These are phyloP conservation scores for Leptographium radiaticola DNA, from an alignment of 2,329 filamentous ascomycete genomes.

Conservation along the genomic window DNA sequence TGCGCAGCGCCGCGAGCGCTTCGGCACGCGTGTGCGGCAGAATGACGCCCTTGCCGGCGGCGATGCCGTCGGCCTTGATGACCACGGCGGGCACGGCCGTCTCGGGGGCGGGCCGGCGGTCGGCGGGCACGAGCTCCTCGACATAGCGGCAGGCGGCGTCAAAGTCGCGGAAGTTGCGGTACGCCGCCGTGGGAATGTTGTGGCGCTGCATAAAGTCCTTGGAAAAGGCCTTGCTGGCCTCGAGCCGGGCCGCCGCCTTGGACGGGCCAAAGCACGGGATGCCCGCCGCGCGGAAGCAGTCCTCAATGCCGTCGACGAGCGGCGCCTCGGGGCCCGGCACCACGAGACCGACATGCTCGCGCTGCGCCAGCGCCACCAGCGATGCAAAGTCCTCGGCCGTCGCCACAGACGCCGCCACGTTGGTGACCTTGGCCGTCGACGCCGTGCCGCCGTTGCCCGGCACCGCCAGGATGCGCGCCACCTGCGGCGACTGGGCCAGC, in stretches of 20 bases:
- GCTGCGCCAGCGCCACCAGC: conserved; percentile 62
- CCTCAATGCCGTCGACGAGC: conserved; percentile 82
- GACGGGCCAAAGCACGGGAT: conserved; percentile 80
- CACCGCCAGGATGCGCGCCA: conserved; percentile 59
- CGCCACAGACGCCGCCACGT: conserved; percentile 50
- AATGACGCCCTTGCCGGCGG: conserved; percentile 91
- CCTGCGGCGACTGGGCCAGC: conserved; percentile 65
- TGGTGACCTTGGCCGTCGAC: conserved; percentile 55
- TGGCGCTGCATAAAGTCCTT: conserved; percentile 96
- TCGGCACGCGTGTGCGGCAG: conserved; percentile 73
- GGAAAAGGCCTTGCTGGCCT: conserved; percentile 92
- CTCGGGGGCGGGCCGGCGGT: conserved; percentile 18
- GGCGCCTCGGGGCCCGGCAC: conserved; percentile 87
- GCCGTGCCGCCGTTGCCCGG: conserved; percentile 84
- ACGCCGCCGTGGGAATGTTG: conserved; percentile 79
- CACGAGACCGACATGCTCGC: conserved; percentile 65
- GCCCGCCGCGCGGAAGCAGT: conserved; percentile 60
- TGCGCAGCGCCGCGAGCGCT: conserved; percentile 65
- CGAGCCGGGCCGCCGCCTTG: conserved; percentile 73
- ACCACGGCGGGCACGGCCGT: conserved; percentile 61
- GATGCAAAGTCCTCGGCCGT: conserved; percentile 59
- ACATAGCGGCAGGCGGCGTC: conserved; percentile 62
- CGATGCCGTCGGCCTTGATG: conserved; percentile 81
- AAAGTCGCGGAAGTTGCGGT: conserved; percentile 77
- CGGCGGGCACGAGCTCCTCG: conserved; percentile 17